Percentiles rank a stretch among this genome's conserved stretches.
Conservation (phyloP, 805 yeast genomes). For the Wickerhamiella galacta region DNA sequence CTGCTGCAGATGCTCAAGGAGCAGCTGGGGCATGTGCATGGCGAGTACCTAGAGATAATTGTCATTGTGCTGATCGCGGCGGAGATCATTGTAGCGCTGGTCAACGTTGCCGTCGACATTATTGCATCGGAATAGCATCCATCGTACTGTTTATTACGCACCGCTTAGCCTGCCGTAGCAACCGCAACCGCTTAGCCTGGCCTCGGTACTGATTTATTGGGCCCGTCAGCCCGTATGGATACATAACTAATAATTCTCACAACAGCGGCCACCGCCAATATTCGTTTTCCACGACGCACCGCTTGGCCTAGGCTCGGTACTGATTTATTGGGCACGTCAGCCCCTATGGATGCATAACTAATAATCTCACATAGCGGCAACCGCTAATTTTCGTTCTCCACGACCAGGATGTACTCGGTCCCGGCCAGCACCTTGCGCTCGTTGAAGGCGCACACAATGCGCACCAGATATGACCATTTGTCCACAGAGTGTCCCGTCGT, state of each 20-base stretch:
- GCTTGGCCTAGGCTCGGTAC: too few relatives aligned
- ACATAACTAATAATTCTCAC: too few relatives aligned
- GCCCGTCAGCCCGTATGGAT: too few relatives aligned
- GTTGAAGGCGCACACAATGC: conserved; percentile 11
- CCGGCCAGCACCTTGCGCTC: conserved; percentile 15
- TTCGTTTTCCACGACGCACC: too few relatives aligned
- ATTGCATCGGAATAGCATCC: conserved; percentile 5
- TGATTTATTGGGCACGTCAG: too few relatives aligned
- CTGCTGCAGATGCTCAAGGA: conserved; percentile 90
- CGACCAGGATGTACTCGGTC: conserved; percentile 12
- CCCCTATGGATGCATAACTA: too few relatives aligned
- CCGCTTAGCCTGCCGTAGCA: too few relatives aligned
- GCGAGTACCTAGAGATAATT: conserved; percentile 73
- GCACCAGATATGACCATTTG: conserved; percentile 10
- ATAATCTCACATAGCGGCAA: too few relatives aligned
- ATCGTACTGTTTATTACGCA: neutral
- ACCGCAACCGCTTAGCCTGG: too few relatives aligned
- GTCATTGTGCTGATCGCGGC: conserved; percentile 84
- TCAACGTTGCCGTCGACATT: conserved; percentile 41
- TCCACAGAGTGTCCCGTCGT: conserved; percentile 1
- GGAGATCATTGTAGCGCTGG: conserved; percentile 74
- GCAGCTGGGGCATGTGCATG: conserved; percentile 88
- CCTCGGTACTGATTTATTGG: too few relatives aligned
- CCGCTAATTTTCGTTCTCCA: too few relatives aligned
- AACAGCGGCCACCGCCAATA: too few relatives aligned